phyloP scores from a whole-genome alignment of 345 rosid species.

The Eucalyptus sideroxylon region DNA sequence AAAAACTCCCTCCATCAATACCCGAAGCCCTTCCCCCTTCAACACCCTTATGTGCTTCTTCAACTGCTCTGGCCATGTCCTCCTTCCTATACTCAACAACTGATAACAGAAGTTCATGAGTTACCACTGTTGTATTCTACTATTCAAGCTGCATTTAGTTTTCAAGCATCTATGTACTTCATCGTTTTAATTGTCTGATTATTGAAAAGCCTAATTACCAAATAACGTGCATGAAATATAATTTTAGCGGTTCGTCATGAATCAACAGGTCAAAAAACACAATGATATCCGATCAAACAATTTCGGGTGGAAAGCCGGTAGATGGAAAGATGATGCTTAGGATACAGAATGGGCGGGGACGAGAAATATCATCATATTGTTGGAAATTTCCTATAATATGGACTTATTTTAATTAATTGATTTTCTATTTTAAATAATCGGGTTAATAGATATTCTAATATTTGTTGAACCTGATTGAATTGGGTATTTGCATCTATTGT shows the following conservation, averaged over 20 bases:
- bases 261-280: not conserved
- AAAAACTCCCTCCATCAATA: not conserved
- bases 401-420: too few relatives aligned
- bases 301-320: not conserved
- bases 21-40: not conserved
- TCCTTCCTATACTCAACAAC: not conserved
- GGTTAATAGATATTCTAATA: too few relatives aligned
- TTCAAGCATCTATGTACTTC: not conserved
- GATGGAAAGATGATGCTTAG: not conserved
- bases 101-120: not conserved
- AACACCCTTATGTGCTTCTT: not conserved
- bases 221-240: not conserved
- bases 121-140: not conserved
- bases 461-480: too few relatives aligned
- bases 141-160: not conserved
- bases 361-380: not conserved
- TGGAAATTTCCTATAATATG: too few relatives aligned
- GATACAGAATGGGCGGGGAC: not conserved
- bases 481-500: too few relatives aligned
- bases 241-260: not conserved
- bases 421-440: too few relatives aligned
- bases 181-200: not conserved
- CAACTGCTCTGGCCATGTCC: not conserved
- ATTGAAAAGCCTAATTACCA: not conserved
- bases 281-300: not conserved